Evolutionary conservation across 2,329 filamentous ascomycete species (phyloP), one percentile per base, ranked within the genome.

Genomic region (Phaeosphaeria sp.): DNA sequence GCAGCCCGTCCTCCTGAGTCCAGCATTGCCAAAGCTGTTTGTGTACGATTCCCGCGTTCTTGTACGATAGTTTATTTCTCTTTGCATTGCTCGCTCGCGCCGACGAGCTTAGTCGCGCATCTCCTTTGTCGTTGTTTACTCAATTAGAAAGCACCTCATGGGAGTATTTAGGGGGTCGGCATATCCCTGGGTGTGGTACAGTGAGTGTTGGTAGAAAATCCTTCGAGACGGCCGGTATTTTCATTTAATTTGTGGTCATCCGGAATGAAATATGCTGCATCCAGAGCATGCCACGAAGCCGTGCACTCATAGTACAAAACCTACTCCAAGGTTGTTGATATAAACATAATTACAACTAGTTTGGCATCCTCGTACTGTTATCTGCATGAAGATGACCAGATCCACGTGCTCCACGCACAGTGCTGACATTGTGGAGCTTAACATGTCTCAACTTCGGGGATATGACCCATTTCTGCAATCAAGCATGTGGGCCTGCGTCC

Each of bases 1-100:
- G 58, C 22, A 52, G 59, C 27, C 64, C 61, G 9, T 65, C 60
- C 33, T 67, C 58, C 18, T 63, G 46, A 41, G 25, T 11, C n/a
- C 15, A 21, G 1, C 18, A 33, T 54, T 52, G 51, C 33, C 23
- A 21, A 47, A 46, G 43, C 41, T 46, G 25, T 30, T n/a, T 13
- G 17, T 57, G 48, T 50, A 50, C 17, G 15, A 22, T 55, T 55
- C 39, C 46, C 47, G 6, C n/a, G 6, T 55, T 27, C 6, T 3
- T 66, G 60, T 65, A 65, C 44, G 27, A 63, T 59, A 64, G 42
- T 39, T 20, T 36, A 18, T 39, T 25, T 51, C 18, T 20, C n/a
- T 46, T 48, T 42, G 36, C 10, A 42, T 17, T 11, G 27, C 11
- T 10, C 21, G 27, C 11, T 10, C 21, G 21, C 33, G 18, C 18